Evolutionary conservation across 768 basidiomycete genomes (phyloP).

Genomic region (Cystobasidium ongulense): DNA sequence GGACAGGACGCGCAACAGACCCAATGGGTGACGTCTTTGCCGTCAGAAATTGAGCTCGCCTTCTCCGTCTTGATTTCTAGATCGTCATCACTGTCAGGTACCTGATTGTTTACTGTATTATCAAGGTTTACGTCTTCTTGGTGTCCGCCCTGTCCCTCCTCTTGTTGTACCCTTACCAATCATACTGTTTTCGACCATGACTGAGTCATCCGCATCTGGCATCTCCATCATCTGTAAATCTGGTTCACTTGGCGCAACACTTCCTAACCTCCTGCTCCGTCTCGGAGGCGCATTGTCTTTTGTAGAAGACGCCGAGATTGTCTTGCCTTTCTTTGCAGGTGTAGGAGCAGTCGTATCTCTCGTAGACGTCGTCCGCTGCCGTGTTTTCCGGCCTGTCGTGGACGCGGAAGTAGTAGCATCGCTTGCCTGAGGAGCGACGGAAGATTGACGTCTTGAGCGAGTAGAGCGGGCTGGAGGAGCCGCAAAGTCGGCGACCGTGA

Average conservation of each 20-base stretch:
- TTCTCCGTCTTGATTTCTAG: not conserved
- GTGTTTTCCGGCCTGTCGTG: not conserved
- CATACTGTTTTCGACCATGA: slow-evolving; percentile 18
- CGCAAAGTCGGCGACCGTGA: not conserved
- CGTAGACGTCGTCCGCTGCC: not conserved
- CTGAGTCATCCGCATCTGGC: not conserved
- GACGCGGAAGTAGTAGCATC: not conserved
- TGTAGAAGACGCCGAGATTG: not conserved
- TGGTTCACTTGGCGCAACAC: slow-evolving; percentile 12
- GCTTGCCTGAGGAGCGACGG: not conserved
- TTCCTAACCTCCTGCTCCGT: slow-evolving; percentile 19
- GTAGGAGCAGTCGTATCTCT: not conserved
- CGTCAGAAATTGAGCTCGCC: not conserved
- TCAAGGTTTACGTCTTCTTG: not conserved
- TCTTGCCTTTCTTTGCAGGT: slow-evolving; percentile 21
- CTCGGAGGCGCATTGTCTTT: not conserved
- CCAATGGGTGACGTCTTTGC: not conserved
- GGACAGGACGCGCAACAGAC: not conserved
- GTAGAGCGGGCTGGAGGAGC: slow-evolving; percentile 11
- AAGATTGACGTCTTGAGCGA: not conserved
- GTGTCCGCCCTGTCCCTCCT: not conserved
- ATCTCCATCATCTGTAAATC: not conserved
- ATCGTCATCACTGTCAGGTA: not conserved
- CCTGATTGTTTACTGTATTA: not conserved
- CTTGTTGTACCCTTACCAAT: slow-evolving; percentile 15